phyloP scores from a whole-genome alignment of 2,329 filamentous ascomycete species.

The Talaromyces sp. region DNA sequence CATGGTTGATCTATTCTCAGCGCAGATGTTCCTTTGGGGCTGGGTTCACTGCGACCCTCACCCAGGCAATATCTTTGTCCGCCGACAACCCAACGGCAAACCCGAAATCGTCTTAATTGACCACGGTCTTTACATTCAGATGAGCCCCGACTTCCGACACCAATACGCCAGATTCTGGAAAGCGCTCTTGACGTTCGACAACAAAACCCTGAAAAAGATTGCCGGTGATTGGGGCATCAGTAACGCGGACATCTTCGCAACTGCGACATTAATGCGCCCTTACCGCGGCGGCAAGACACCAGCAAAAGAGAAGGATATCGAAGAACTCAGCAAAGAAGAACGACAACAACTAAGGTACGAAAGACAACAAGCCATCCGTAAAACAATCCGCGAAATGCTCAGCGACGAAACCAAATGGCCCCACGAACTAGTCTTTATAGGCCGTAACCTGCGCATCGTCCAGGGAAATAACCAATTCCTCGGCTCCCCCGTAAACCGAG shows the following conservation, averaged over 20 bases:
- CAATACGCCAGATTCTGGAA: constrained; percentile 93
- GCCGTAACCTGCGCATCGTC: constrained; percentile 85
- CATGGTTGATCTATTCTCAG: constrained; percentile 94
- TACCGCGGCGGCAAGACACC: constrained; percentile 78
- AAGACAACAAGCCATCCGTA: constrained; percentile 68
- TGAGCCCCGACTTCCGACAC: constrained; percentile 74
- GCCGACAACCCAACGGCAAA: constrained; percentile 72
- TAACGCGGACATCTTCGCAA: constrained; percentile 85
- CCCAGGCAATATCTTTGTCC: constrained; percentile 94
- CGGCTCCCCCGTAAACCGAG: constrained; percentile 78
- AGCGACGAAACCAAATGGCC: constrained; percentile 85
- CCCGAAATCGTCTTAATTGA: constrained; percentile 93
- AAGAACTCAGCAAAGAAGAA: constrained; percentile 50
- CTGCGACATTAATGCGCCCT: constrained; percentile 80
- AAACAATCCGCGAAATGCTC: constrained; percentile 72
- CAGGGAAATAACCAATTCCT: constrained; percentile 91
- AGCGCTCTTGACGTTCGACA: constrained; percentile 87
- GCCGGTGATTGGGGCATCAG: constrained; percentile 80
- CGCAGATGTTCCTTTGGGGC: constrained; percentile 97
- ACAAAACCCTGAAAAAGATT: constrained; percentile 66
- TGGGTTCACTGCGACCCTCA: constrained; percentile 95
- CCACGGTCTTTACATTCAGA: constrained; percentile 91
- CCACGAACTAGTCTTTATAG: constrained; percentile 85
- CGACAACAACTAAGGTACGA: constrained; percentile 62
- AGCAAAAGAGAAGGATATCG: constrained; percentile 51